Evolutionary conservation across 352 stramenopile genomes (phyloP).

Genomic region (Peronospora farinosa): DNA sequence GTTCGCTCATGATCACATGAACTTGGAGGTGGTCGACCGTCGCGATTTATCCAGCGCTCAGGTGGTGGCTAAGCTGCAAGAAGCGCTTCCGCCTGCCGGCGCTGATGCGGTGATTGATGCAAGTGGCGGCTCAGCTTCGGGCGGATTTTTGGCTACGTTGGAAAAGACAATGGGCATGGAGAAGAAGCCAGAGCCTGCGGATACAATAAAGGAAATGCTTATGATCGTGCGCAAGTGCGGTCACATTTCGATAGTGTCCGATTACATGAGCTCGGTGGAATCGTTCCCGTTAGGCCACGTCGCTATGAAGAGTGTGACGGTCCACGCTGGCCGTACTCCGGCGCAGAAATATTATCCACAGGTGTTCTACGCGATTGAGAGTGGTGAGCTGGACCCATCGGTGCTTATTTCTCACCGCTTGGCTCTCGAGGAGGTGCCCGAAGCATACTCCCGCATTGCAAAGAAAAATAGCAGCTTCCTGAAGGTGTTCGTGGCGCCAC

Average conservation of each 20-base stretch:
- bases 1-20: constrained; percentile 51
- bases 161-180: constrained; percentile 47
- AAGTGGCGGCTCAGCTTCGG: constrained; percentile 28
- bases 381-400: constrained; percentile 46
- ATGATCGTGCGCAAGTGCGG: constrained; percentile 54
- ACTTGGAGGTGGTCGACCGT: constrained; percentile 58
- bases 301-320: constrained; percentile 54
- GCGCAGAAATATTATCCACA: constrained; percentile 56
- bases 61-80: constrained; percentile 42
- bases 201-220: constrained; percentile 56
- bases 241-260: constrained; percentile 45
- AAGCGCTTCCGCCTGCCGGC: constrained; percentile 42
- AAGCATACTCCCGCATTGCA: constrained; percentile 43
- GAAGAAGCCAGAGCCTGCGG: constrained; percentile 39
- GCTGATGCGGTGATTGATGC: constrained; percentile 57
- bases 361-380: constrained; percentile 49
- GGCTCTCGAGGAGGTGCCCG: constrained; percentile 45
- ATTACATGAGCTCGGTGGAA: constrained; percentile 40
- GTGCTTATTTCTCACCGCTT: constrained; percentile 52
- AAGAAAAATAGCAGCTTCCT: constrained; percentile 56
- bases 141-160: constrained; percentile 37
- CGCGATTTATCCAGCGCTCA: constrained; percentile 39
- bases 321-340: constrained; percentile 41
- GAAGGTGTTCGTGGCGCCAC: constrained; percentile 54
- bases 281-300: constrained; percentile 52